Base-by-base conservation (phyloP, 2,329 filamentous ascomycete genomes). In the Neospermospora avenae region DNA sequence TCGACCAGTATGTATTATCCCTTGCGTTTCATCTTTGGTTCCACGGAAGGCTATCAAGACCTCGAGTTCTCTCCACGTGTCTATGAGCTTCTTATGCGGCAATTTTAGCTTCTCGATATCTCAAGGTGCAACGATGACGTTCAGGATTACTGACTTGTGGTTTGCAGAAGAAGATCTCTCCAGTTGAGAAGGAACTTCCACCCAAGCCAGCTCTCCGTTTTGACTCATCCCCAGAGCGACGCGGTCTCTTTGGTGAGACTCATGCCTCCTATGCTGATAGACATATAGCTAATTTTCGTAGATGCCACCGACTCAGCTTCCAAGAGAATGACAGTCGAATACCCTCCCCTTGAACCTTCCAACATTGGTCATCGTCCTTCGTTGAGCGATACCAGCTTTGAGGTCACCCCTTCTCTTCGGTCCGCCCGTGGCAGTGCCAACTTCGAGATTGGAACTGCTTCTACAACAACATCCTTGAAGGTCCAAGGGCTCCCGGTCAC, bases 121-220 rank as follows among this genome's bases (percentile, higher is more conserved):
- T 13, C n/a, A 48, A 13, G 4, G 11, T 18, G 3, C 28, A 22
- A 4, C 13, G 10, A 11, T 35, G 48, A 16, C 5, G 14, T 39
- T n/a, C 7, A n/a, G 11, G 3, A n/a, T 10, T 41, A 14, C 42
- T 49, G 24, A 48, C 22, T 28, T 39, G 1, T 11, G 14, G 4
- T 45, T 4, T 31, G 14, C 22, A 59, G 58, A 59, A 51, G 41
- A 55, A 42, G n/a, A 14, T 22, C 8, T 53, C 45, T 18, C n/a
- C 48, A 1, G 28, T 54, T 24, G 49, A 61, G 8, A 61, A 61
- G 22, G 55, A 46, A 14, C 39, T 61, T 7, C 59, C 59, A 31
- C 28, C 55, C 14, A 58, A 58, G 55, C 59, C 59, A 34, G 18
- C 20, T 42, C 55, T 57, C 25, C 42, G 55, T 6, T 31, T 10